phyloP scores from a whole-genome alignment of 2,329 filamentous ascomycete genomes.

The Cladosporium sp. region DNA sequence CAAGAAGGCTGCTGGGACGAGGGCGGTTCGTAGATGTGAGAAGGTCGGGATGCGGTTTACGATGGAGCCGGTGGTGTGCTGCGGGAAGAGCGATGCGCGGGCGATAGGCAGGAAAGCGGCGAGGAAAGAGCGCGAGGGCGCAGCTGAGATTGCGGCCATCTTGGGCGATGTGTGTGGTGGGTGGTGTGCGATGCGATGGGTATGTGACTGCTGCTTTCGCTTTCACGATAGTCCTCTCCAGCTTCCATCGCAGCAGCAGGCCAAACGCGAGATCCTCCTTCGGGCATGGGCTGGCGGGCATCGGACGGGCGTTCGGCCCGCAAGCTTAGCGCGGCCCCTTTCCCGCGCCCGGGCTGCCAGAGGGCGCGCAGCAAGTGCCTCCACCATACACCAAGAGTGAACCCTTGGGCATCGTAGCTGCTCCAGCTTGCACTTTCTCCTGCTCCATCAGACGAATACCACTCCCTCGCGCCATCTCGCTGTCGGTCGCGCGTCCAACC shows the following conservation, averaged over 20 bases:
- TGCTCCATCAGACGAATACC: background rate
- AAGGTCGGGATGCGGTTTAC: conserved; percentile 48
- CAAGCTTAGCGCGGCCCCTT: conserved; percentile 3
- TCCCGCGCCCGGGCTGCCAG: conserved; percentile 1
- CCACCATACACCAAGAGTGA: conserved; percentile 10
- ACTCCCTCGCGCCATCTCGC: conserved; percentile 9
- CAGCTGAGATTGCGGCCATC: conserved; percentile 43
- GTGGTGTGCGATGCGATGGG: background rate
- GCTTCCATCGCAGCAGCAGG: background rate
- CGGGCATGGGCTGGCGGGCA: conserved; percentile 9
- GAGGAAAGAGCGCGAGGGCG: conserved; percentile 45
- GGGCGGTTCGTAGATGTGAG: conserved; percentile 51
- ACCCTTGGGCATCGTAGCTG: conserved; percentile 15
- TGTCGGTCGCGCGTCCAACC: background rate
- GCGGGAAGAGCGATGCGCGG: conserved; percentile 45
- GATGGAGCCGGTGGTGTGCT: conserved; percentile 44
- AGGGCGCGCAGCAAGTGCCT: background rate
- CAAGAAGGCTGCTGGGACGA: conserved; percentile 60
- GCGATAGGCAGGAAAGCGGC: conserved; percentile 57
- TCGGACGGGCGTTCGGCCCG: background rate
- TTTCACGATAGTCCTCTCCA: background rate
- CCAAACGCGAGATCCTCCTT: conserved; percentile 7
- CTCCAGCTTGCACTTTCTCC: conserved; percentile 18
- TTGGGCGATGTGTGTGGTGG: conserved; percentile 3
- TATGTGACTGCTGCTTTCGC: background rate